Evolutionary conservation across 2,329 filamentous ascomycete genomes (phyloP), one percentile per base, ranked within the genome.

Genomic region (Pseudovirgaria hyperparasitica): DNA sequence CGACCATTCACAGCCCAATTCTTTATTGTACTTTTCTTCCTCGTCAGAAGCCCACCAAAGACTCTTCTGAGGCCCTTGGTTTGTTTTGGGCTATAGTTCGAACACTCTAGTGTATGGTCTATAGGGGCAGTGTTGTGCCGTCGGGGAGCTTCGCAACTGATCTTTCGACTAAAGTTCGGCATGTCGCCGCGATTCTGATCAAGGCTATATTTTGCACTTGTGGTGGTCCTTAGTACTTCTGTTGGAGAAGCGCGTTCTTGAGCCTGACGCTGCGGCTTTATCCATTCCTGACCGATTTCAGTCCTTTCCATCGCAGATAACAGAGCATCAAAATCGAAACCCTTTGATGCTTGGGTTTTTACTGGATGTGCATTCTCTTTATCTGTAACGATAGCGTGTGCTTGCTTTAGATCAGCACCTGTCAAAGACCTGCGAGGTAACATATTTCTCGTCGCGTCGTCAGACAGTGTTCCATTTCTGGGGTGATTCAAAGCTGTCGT

Each of bases 161-260:
- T 42, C 24, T 50, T 52, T 16, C 45, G 40, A 7, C 45, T 46
- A 33, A 49, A 52, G 29, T 43, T 52, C 8, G 39, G 38, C 8
- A 35, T 11, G 5, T 34, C 27, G 10, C 33, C 24, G 4, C 40
- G 38, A 12, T 33, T 41, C 14, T 40, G 38, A 12, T 50, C 47
- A 16, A 35, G 29, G 18, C 42, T 50, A 27, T 30, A 36, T 24
- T 44, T 45, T 20, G 30, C 31, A 33, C 42, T 38, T n/a, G n/a
- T n/a, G n/a, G n/a, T n/a, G n/a, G n/a, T 12, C 13, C 11, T 12
- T 11, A 14, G 13, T 9, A 24, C 12, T 14, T 9, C 12, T 20
- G 19, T n/a, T 4, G 37, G 28, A 9, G 34, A 32, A 16, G 34
- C 33, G 15, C 40, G 44, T 10, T 24, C 35, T 8, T 21, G 11